Base-by-base conservation (phyloP, 768 basidiomycete genomes). In the Boletus rubescentipes region DNA sequence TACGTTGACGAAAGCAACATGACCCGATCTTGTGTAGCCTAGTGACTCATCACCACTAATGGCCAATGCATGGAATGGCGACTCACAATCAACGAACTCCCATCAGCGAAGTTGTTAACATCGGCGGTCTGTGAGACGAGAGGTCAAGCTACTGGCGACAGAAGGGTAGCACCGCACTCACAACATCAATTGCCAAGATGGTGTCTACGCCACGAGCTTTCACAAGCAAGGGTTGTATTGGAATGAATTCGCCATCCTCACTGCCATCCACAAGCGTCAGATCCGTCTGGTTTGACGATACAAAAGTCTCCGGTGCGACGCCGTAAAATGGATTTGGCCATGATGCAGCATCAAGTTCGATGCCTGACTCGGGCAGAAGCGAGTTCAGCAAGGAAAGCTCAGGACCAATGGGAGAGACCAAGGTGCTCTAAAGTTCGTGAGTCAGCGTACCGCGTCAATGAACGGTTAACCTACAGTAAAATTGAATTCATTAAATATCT, bases 161-260 rank as follows among this genome's bases (percentile, higher is more conserved):
- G 64, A 14, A 42, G 2, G 16, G 5, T 5, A 37, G 18, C 5
- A 21, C 2, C 20, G 6, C 2, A 57, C 72, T 52, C 62, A 68
- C 62, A 15, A 70, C 73, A 59, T 84, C 82, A 39, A 82, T 73
- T 0, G 78, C 79, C 35, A 83, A 46, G 57, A 84, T 77, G 9
- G 74, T 71, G 52, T 83, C 82, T 47, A 82, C 60, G 1, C 59
- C 67, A 37, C 82, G 75, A 14, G 71, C 71, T 38, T 72, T 66
- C 45, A 79, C 73, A 16, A 82, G 71, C 38, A 83, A 70, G 2
- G 81, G 81, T 44, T 77, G 76, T 16, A 81, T 32, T 3, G 81
- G 79, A 36, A 80, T 66, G 52, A 75, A 60, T 55, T 78, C 70
- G 12, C 75, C 75, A 36, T 75, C 68, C 53, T 72, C 71, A 5